phyloP scores from a whole-genome alignment of 208 protist species.

The Endotrypanum monterogeii region DNA sequence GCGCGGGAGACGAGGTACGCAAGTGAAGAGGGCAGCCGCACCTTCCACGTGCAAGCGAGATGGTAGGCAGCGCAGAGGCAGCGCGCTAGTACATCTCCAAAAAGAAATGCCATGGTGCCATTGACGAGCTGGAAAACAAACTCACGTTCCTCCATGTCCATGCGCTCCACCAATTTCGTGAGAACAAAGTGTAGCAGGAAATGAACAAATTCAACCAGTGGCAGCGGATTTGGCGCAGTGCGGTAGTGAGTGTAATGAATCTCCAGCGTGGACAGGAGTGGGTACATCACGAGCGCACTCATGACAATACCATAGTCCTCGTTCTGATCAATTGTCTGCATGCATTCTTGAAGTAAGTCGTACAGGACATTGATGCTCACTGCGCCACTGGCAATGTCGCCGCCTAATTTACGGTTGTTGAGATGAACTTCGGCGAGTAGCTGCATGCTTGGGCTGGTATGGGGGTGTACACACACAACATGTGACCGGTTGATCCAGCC shows the following conservation, averaged over 20 bases:
- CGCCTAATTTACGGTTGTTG: conserved; percentile 25
- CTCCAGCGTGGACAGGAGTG: conserved; percentile 37
- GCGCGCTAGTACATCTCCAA: conserved; percentile 64
- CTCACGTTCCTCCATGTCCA: conserved; percentile 40
- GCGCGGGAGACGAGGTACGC: conserved; percentile 45
- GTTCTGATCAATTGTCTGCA: conserved; percentile 66
- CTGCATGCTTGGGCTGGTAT: conserved; percentile 30
- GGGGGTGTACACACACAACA: conserved; percentile 61
- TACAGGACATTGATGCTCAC: conserved; percentile 32
- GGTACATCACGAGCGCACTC: conserved; percentile 67
- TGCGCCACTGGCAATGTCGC: conserved; percentile 22
- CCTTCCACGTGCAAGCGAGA: conserved; percentile 41
- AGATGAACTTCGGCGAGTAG: conserved; percentile 29
- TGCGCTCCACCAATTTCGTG: conserved; percentile 42
- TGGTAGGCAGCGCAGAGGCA: conserved; percentile 55
- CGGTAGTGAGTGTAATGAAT: conserved; percentile 18
- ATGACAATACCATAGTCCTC: conserved; percentile 73
- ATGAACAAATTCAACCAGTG: conserved; percentile 54
- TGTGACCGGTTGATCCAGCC: conserved; percentile 76
- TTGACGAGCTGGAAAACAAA: conserved; percentile 35
- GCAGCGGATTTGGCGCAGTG: conserved; percentile 18
- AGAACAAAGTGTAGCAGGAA: conserved; percentile 64
- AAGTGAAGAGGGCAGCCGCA: conserved; percentile 48
- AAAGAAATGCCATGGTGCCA: conserved; percentile 60
- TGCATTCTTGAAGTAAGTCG: conserved; percentile 57